phyloP scores from a whole-genome alignment of 768 basidiomycete species.

The Lentinula aciculospora region DNA sequence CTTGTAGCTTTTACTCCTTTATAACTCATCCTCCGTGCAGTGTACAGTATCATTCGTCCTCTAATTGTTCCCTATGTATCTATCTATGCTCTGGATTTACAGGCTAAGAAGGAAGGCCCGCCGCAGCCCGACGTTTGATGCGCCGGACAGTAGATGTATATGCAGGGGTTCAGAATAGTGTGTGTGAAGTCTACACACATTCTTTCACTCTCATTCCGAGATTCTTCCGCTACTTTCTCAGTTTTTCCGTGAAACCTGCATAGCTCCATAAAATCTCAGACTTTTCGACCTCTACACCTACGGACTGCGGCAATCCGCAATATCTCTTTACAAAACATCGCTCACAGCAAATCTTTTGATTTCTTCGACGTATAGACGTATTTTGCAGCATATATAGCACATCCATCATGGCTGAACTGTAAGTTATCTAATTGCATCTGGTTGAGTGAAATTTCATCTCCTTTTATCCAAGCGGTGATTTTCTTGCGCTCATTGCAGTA shows the following conservation, averaged over 20 bases:
- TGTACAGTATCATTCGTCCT: too few relatives aligned
- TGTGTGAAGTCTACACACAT: too few relatives aligned
- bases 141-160: too few relatives aligned
- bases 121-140: too few relatives aligned
- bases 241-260: not conserved
- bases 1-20: too few relatives aligned
- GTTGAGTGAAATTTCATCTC: not conserved
- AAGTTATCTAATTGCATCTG: not conserved
- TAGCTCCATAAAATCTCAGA: not conserved
- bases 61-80: too few relatives aligned
- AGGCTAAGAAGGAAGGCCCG: too few relatives aligned
- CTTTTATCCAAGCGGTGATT: slow-evolving; percentile 28
- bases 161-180: too few relatives aligned
- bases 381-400: not conserved
- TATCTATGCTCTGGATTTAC: too few relatives aligned
- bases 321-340: not conserved
- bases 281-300: not conserved
- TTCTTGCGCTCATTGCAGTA: slow-evolving; percentile 35
- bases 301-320: not conserved
- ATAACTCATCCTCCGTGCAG: too few relatives aligned
- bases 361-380: too few relatives aligned
- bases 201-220: too few relatives aligned
- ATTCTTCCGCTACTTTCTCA: not conserved
- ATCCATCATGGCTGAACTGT: not conserved
- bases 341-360: not conserved